These are phyloP conservation scores for Talaromyces pinophilus DNA, from an alignment of 2,329 filamentous ascomycete species.

Conservation along the genomic window DNA sequence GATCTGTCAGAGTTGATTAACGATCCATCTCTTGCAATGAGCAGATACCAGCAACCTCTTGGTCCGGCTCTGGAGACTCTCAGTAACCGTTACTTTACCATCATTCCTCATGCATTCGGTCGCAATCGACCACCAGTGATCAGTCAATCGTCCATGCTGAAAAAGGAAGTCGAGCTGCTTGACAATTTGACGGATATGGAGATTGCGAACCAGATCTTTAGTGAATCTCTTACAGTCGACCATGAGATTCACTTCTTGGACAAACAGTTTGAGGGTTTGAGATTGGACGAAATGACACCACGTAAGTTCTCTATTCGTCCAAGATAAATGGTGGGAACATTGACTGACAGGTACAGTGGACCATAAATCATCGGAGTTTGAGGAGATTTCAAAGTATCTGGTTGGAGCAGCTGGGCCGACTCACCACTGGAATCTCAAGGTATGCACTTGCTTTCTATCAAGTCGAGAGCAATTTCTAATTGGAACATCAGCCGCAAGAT, in stretches of 20 bases:
- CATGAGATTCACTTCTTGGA: slow-evolving; percentile 66
- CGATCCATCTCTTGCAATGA: slow-evolving; percentile 50
- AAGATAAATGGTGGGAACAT: background rate
- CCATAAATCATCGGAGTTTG: slow-evolving; percentile 62
- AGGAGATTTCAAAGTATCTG: slow-evolving; percentile 67
- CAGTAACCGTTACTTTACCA: slow-evolving; percentile 76
- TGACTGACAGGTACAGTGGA: slow-evolving; percentile 49
- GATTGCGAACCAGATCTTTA: slow-evolving; percentile 75
- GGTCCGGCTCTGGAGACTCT: slow-evolving; percentile 58
- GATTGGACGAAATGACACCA: slow-evolving; percentile 74
- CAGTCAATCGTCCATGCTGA: slow-evolving; percentile 57
- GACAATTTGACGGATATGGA: slow-evolving; percentile 85
- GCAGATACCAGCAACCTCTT: slow-evolving; percentile 46
- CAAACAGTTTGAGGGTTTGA: slow-evolving; percentile 69
- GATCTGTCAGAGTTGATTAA: slow-evolving; percentile 69
- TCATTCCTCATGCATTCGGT: slow-evolving; percentile 81
- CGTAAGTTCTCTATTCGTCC: slow-evolving; percentile 32
- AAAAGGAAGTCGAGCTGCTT: slow-evolving; percentile 75
- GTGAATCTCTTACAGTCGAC: slow-evolving; percentile 55
- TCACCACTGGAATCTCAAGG: slow-evolving; percentile 54
- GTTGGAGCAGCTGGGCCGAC: slow-evolving; percentile 65
- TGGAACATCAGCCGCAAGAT: slow-evolving; percentile 56
- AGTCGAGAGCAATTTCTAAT: background rate
- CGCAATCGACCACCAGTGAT: slow-evolving; percentile 73
- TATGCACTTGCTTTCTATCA: slow-evolving; percentile 22